These are phyloP conservation scores for Tephrocybe sp. DNA, from an alignment of 768 basidiomycete species.

Conservation along the genomic window DNA sequence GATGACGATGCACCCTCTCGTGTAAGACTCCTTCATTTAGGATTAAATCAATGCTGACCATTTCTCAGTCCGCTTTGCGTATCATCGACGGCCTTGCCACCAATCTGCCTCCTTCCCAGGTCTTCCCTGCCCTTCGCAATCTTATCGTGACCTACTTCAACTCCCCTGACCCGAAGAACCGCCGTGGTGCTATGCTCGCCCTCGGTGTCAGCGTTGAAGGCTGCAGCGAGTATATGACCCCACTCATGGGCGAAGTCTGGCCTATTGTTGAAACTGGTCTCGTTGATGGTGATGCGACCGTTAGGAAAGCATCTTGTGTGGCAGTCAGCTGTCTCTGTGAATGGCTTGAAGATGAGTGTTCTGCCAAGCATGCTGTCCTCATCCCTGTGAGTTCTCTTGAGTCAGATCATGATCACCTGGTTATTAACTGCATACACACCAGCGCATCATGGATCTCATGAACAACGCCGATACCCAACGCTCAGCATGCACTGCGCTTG, in stretches of 20 bases:
- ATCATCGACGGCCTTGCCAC: conserved; percentile 93
- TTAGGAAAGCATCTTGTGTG: conserved; percentile 94
- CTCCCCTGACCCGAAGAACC: conserved; percentile 72
- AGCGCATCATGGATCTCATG: conserved; percentile 91
- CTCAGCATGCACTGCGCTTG: conserved; percentile 94
- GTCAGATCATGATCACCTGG: neutral
- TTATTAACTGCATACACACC: conserved; percentile 2
- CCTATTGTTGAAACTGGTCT: conserved; percentile 90
- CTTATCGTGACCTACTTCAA: conserved; percentile 85
- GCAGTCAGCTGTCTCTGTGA: conserved; percentile 96
- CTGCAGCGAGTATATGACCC: conserved; percentile 96
- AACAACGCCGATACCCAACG: conserved; percentile 85
- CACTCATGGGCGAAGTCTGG: conserved; percentile 90
- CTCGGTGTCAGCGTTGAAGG: conserved; percentile 96
- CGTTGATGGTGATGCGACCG: conserved; percentile 76
- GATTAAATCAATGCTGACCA: neutral
- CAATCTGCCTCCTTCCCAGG: conserved; percentile 89
- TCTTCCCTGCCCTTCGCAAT: conserved; percentile 87
- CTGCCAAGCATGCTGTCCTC: conserved; percentile 76
- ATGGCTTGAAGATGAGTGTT: conserved; percentile 94
- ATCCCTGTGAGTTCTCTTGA: conserved; percentile 64
- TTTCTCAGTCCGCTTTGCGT: conserved; percentile 80
- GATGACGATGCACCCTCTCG: conserved; percentile 92
- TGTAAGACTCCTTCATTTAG: conserved; percentile 46
- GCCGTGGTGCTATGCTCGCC: conserved; percentile 93